These are phyloP conservation scores for Myxozyma melibiosi DNA, from an alignment of 805 yeast species.

Conservation along the genomic window DNA sequence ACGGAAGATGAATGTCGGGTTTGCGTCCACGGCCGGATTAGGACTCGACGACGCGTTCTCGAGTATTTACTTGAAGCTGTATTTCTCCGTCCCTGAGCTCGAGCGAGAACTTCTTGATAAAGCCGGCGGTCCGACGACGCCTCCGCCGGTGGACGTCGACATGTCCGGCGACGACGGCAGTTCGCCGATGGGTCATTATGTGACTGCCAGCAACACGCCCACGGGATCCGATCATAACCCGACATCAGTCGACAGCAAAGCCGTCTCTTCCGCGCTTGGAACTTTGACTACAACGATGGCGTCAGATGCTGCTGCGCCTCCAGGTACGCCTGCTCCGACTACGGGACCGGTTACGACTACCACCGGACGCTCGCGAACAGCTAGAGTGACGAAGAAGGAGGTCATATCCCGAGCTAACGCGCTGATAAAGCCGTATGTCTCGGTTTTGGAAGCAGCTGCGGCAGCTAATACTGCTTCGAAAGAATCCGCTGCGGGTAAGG, in stretches of 20 bases:
- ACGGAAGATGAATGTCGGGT: constrained; percentile 74
- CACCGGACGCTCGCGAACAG: constrained; percentile 17
- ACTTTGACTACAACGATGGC: not conserved
- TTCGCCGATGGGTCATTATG: not conserved
- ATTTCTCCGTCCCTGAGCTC: constrained; percentile 29
- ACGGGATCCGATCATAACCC: not conserved
- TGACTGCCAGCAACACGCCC: not conserved
- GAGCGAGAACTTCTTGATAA: constrained; percentile 10
- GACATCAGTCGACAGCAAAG: not conserved
- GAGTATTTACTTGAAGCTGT: constrained; percentile 59
- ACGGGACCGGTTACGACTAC: not conserved
- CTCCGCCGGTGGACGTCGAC: not conserved
- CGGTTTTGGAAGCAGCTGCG: not conserved
- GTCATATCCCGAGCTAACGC: constrained; percentile 35
- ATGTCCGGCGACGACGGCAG: constrained; percentile 5
- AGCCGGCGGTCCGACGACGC: not conserved
- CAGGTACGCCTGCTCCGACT: not conserved
- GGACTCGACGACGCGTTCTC: constrained; percentile 70
- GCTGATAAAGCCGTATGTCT: constrained; percentile 15
- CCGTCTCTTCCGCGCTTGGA: not conserved
- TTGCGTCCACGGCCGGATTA: constrained; percentile 65
- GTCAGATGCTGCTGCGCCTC: not conserved
- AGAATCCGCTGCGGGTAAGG: not conserved
- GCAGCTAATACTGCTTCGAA: not conserved
- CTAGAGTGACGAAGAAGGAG: constrained; percentile 31